These are phyloP conservation scores for Scheffersomyces lignosus DNA, from an alignment of 805 yeast species.

Conservation along the genomic window DNA sequence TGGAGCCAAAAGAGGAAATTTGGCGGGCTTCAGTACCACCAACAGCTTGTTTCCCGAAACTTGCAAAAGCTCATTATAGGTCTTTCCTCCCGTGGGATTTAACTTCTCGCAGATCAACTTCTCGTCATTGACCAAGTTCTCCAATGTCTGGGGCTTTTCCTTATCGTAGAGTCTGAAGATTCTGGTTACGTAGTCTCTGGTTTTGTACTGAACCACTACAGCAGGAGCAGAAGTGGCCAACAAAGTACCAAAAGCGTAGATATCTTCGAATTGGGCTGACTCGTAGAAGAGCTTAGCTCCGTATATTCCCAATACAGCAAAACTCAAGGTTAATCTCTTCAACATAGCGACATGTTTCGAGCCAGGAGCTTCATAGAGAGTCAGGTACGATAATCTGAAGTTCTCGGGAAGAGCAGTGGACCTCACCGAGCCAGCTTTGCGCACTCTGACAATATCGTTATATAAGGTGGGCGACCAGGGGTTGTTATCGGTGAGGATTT, in stretches of 20 bases:
- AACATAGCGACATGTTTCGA: constrained; percentile 60
- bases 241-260: constrained; percentile 45
- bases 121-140: constrained; percentile 61
- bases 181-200: constrained; percentile 68
- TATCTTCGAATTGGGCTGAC: constrained; percentile 53
- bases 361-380: constrained; percentile 66
- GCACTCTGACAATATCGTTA: constrained; percentile 44
- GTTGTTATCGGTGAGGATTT: constrained; percentile 39
- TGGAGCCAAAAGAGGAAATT: constrained; percentile 18
- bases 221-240: constrained; percentile 59
- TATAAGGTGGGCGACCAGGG: constrained; percentile 48
- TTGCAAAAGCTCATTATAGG: constrained; percentile 60
- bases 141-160: constrained; percentile 62
- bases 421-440: constrained; percentile 30
- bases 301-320: constrained; percentile 59
- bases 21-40: constrained; percentile 30
- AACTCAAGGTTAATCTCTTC: constrained; percentile 61
- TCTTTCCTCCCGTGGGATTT: constrained; percentile 62
- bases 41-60: constrained; percentile 39
- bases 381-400: constrained; percentile 55
- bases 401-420: constrained; percentile 51
- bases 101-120: constrained; percentile 67
- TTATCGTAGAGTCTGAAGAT: constrained; percentile 69
- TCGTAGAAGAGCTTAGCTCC: constrained; percentile 60
- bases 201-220: constrained; percentile 47